phyloP scores from a whole-genome alignment of 345 rosid genomes.

The Populus tremula region DNA sequence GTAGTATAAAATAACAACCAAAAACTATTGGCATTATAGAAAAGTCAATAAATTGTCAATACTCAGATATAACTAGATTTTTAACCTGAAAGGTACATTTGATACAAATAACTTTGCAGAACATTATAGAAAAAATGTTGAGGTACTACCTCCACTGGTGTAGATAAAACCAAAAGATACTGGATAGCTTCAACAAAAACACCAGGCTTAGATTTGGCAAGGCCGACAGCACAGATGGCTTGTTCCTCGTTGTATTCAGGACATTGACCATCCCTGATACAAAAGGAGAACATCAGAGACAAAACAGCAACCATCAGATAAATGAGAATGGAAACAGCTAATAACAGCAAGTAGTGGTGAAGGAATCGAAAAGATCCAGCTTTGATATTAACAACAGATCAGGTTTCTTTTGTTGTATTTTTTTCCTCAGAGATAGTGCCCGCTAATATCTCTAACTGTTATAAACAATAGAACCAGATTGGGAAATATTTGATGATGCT shows the following conservation, averaged over 20 bases:
- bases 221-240: conserved; percentile 93
- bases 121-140: background rate
- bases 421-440: no score
- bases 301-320: background rate
- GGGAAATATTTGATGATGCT: no score
- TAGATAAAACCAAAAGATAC: conserved; percentile 78
- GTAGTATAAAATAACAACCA: background rate
- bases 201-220: conserved; percentile 80
- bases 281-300: conserved; percentile 22
- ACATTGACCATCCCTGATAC: conserved; percentile 86
- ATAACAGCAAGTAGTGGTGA: no score
- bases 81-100: background rate
- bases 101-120: background rate
- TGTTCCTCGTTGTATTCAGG: conserved; percentile 90
- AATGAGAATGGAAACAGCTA: no score
- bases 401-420: no score
- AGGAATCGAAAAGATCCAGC: no score
- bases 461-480: no score
- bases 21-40: background rate
- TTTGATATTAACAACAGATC: no score
- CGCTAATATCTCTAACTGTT: no score
- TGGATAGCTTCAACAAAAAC: conserved; percentile 94
- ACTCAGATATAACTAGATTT: background rate
- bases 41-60: background rate
- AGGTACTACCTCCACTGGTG: conserved; percentile 75